Base-by-base conservation (phyloP, 768 basidiomycete genomes). In the Leccinum rimulosum region DNA sequence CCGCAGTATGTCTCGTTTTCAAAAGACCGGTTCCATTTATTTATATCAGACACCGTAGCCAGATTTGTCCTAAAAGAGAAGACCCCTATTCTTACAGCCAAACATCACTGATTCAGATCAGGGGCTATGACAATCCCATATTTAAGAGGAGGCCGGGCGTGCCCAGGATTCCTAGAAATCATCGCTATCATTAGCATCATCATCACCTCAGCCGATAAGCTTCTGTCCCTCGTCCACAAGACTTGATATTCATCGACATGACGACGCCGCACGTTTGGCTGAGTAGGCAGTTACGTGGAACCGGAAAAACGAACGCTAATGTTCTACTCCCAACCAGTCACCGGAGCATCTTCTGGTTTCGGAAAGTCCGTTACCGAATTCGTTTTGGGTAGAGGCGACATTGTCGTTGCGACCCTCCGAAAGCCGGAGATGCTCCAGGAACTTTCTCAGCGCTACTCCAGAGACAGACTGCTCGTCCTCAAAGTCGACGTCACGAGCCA, bases 371-470 rank as follows among this genome's bases (percentile, higher is more conserved):
- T 76, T 54, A 65, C 69, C 2, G 73, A 77, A 57, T 55, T 38
- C 17, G 68, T 69, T 45, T 70, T 81, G 45, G 56, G 50, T 11
- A 61, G 64, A 6, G 79, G 79, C 22, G 75, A 77, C 52, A 73
- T 65, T 14, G 78, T 64, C 40, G 71, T 79, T 50, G 79, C 81
- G 6, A 79, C 80, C 19, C 68, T 77, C 45, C 75, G 80, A 49
- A 75, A 67, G 36, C 78, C 79, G 2, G 72, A 64, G 19, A 38
- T 54, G 6, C 68, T 68, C 36, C 36, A 54, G 11, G 40, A 61
- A 0, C 58, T 63, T 33, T 43, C 52, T 1, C 25, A 40, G 14
- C 22, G 2, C 15, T 54, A 66, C 28, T n/a, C 64, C 12, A 28
- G 49, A 36, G 55, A 61, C 14, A 58, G 11, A n/a, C 25, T 68